Evolutionary conservation across 768 basidiomycete species (phyloP).

Genomic region (Tulasnella sp.): DNA sequence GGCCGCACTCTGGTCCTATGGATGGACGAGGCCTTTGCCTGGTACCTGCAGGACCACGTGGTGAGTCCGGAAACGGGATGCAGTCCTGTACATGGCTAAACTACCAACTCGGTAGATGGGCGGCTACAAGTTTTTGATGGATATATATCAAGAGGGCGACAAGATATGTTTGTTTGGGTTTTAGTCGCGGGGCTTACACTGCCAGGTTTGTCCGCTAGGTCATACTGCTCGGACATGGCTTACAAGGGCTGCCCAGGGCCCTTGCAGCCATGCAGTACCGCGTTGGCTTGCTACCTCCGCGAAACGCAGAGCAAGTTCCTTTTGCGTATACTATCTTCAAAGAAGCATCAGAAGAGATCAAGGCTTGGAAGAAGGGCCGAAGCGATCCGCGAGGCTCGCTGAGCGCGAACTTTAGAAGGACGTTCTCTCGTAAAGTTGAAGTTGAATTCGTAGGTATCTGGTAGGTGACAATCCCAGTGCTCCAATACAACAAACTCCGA

Average conservation of each 20-base stretch:
- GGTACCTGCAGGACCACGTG: slow-evolving; percentile 35
- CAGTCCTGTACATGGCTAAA: background rate
- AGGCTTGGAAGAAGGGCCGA: slow-evolving; percentile 43
- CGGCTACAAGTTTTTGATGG: slow-evolving; percentile 79
- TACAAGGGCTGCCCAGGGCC: slow-evolving; percentile 13
- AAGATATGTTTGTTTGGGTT: slow-evolving; percentile 84
- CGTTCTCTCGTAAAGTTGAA: slow-evolving; percentile 64
- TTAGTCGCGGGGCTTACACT: slow-evolving; percentile 74
- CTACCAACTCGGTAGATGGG: slow-evolving; percentile 41
- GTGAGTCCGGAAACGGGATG: background rate
- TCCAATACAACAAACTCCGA: background rate
- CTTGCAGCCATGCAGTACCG: slow-evolving; percentile 40
- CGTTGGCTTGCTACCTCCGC: slow-evolving; percentile 67
- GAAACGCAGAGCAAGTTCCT: slow-evolving; percentile 69
- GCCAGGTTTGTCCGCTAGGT: slow-evolving; percentile 54
- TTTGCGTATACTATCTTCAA: slow-evolving; percentile 78
- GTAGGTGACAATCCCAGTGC: slow-evolving; percentile 45
- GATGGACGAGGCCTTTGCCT: slow-evolving; percentile 33
- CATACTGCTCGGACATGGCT: background rate
- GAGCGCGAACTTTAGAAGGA: slow-evolving; percentile 66
- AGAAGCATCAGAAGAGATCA: slow-evolving; percentile 48
- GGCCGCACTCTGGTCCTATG: slow-evolving; percentile 55
- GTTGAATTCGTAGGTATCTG: slow-evolving; percentile 84
- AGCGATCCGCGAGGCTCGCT: background rate
- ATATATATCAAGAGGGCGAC: slow-evolving; percentile 70